These are phyloP conservation scores for Cubamyces lactineus DNA, from an alignment of 768 basidiomycete species.

Conservation along the genomic window DNA sequence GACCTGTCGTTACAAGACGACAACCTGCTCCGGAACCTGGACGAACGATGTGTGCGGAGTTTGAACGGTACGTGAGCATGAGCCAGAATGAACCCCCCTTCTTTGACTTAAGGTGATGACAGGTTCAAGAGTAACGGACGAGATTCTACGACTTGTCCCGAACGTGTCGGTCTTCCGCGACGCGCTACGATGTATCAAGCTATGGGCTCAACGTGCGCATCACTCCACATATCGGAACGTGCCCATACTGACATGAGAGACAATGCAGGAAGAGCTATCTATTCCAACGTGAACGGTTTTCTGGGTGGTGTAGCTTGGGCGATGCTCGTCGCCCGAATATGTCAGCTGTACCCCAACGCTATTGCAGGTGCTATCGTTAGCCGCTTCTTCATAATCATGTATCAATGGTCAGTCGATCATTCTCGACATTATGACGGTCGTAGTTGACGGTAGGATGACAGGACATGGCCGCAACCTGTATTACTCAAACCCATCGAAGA, in stretches of 20 bases:
- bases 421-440: not conserved
- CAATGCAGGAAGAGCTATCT: constrained; percentile 84
- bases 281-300: constrained; percentile 98
- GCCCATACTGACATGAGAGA: not conserved
- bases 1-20: constrained; percentile 90
- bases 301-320: constrained; percentile 99
- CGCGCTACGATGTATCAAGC: constrained; percentile 91
- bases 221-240: not conserved
- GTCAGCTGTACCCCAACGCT: constrained; percentile 96
- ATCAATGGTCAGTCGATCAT: constrained; percentile 75
- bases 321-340: constrained; percentile 98
- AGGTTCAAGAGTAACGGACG: constrained; percentile 96
- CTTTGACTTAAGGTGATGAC: not conserved
- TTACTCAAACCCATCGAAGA: constrained; percentile 96
- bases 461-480: constrained; percentile 99
- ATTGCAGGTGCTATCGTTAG: constrained; percentile 94
- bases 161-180: constrained; percentile 94
- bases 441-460: constrained; percentile 35
- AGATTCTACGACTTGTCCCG: constrained; percentile 93
- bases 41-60: constrained; percentile 94
- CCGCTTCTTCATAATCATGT: constrained; percentile 98
- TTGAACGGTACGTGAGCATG: constrained; percentile 68
- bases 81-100: not conserved
- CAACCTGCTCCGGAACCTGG: constrained; percentile 87
- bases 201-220: constrained; percentile 92